phyloP scores from a whole-genome alignment of 2,329 filamentous ascomycete species.

The Polychaeton citri region DNA sequence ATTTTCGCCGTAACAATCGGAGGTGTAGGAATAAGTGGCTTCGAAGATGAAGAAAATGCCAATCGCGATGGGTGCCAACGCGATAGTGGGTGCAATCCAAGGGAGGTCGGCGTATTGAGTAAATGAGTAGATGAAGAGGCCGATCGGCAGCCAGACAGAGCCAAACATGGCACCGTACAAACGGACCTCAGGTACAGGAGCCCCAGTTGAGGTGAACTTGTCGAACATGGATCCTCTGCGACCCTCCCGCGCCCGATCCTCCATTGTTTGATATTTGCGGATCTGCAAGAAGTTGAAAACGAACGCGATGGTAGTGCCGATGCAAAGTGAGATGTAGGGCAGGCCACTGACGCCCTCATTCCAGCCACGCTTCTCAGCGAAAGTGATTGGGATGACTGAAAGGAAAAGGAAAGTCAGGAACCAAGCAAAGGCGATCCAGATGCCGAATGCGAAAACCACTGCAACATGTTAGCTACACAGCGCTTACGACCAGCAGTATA shows the following conservation, averaged over 20 bases:
- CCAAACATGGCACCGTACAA: conserved; percentile 38
- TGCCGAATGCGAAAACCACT: conserved; percentile 36
- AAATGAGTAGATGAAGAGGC: conserved; percentile 42
- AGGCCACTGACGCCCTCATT: conserved; percentile 35
- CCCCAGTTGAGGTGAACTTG: conserved; percentile 24
- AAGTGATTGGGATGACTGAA: conserved; percentile 38
- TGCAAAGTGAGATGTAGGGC: conserved; percentile 38
- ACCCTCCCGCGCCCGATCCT: background rate
- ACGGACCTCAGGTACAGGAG: conserved; percentile 29
- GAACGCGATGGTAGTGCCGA: conserved; percentile 38
- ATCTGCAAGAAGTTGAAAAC: conserved; percentile 37
- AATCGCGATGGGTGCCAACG: conserved; percentile 37
- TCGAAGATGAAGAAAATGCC: conserved; percentile 41
- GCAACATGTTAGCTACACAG: conserved; percentile 6
- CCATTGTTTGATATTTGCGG: conserved; percentile 30
- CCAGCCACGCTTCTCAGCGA: conserved; percentile 40
- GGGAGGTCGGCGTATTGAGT: conserved; percentile 36
- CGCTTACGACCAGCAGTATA: background rate
- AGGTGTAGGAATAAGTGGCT: conserved; percentile 36
- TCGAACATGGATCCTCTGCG: conserved; percentile 15
- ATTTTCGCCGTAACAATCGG: conserved; percentile 39
- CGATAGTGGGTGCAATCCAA: conserved; percentile 38
- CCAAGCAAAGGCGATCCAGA: conserved; percentile 42
- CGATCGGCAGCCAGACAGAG: conserved; percentile 33
- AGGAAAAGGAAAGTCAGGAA: conserved; percentile 42